Conservation (phyloP, 140 eudicot species). For the Ambrosia hybrid region DNA sequence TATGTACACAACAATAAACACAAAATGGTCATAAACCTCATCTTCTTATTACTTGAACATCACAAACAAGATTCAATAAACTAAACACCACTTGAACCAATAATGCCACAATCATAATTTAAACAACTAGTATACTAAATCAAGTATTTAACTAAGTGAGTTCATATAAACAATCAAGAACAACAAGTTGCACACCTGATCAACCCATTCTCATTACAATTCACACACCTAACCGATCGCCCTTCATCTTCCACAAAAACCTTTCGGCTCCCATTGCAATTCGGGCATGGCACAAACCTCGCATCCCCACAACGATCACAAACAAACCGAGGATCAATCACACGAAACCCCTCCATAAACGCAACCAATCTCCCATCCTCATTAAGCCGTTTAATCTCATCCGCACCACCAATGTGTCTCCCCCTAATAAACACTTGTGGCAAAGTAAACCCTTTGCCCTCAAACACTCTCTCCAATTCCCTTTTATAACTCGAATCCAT, state of each 20-base stretch:
- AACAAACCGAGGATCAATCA: constrained; percentile 46
- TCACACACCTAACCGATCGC: constrained; percentile 56
- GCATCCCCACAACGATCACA: constrained; percentile 92
- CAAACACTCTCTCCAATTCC: constrained; percentile 66
- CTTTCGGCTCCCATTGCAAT: constrained; percentile 87
- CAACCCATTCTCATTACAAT: constrained; percentile 93
- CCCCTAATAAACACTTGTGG: constrained; percentile 81
- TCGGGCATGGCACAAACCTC: constrained; percentile 73
- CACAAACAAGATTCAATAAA: too few relatives aligned
- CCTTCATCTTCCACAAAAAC: constrained; percentile 75
- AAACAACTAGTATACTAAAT: constrained; percentile 1
- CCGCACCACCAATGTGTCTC: constrained; percentile 74
- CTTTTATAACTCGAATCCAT: constrained; percentile 79
- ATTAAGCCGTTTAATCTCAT: constrained; percentile 76
- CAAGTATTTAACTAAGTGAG: constrained; percentile 12
- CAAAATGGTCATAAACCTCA: too few relatives aligned
- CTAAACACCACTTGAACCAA: neutral
- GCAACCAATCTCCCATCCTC: constrained; percentile 67
- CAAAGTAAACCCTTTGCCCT: constrained; percentile 59
- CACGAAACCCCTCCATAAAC: constrained; percentile 61
- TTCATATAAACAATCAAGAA: constrained; percentile 37
- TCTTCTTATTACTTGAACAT: too few relatives aligned
- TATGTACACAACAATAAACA: too few relatives aligned
- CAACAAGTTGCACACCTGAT: constrained; percentile 69
- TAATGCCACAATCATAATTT: too few relatives aligned